These are phyloP conservation scores for Phyllosticta capitalensis DNA, from an alignment of 2,329 filamentous ascomycete species.

Conservation along the genomic window DNA sequence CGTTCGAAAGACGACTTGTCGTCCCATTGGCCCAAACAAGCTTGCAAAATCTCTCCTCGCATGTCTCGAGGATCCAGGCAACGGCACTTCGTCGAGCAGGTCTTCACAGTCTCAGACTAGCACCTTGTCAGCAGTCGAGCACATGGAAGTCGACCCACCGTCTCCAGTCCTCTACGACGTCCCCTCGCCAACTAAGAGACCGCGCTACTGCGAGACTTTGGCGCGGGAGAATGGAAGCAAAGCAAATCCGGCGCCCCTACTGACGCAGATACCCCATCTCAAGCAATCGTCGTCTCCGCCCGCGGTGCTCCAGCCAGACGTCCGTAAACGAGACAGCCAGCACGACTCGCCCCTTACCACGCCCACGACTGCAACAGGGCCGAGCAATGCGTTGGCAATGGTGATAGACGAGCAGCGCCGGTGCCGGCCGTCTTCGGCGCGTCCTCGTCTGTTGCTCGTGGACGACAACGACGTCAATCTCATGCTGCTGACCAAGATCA, in stretches of 20 bases:
- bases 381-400: constrained; percentile 16
- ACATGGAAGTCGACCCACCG: constrained; percentile 7
- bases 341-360: constrained; percentile 4
- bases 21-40: constrained; percentile 26
- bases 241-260: background rate
- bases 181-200: constrained; percentile 6
- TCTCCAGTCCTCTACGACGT: background rate
- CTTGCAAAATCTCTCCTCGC: constrained; percentile 23
- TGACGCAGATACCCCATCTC: background rate
- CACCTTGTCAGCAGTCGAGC: background rate
- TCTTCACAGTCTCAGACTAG: background rate
- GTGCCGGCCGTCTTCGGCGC: background rate
- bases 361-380: constrained; percentile 9
- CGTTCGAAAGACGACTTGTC: constrained; percentile 27
- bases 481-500: constrained; percentile 26
- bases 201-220: background rate
- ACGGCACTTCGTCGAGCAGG: background rate
- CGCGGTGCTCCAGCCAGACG: background rate
- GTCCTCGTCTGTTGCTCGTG: constrained; percentile 25
- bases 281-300: background rate
- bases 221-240: background rate
- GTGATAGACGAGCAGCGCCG: constrained; percentile 11
- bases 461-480: constrained; percentile 34
- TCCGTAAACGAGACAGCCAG: background rate
- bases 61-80: background rate